phyloP scores from a whole-genome alignment of 192 early-diverging fungal species.

The Physocladia obscura region DNA sequence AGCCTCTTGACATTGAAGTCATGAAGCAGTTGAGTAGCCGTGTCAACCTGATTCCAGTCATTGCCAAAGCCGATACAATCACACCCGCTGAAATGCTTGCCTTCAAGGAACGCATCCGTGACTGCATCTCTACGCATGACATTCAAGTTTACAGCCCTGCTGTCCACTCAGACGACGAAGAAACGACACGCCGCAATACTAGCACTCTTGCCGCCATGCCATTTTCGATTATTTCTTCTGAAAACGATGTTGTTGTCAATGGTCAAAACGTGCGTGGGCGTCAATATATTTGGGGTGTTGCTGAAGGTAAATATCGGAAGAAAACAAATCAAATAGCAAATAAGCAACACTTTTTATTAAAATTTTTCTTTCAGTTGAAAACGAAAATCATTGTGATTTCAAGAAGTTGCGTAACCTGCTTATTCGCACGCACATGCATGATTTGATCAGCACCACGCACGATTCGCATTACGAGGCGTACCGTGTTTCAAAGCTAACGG shows the following conservation, averaged over 20 bases:
- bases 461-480: conserved; percentile 95
- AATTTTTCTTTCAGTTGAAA: conserved; percentile 62
- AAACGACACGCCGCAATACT: conserved; percentile 69
- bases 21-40: conserved; percentile 96
- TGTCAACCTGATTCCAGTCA: conserved; percentile 96
- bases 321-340: too few species aligned
- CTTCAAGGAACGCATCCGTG: conserved; percentile 93
- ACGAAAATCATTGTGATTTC: conserved; percentile 98
- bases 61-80: conserved; percentile 98
- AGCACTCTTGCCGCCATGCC: conserved; percentile 90
- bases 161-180: conserved; percentile 83
- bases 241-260: conserved; percentile 80
- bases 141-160: conserved; percentile 91
- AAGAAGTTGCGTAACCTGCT: conserved; percentile 94
- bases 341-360: conserved; percentile 48
- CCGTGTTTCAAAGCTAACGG: conserved; percentile 82
- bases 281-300: conserved; percentile 97
- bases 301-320: conserved; percentile 68
- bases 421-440: conserved; percentile 96
- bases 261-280: conserved; percentile 92
- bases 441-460: conserved; percentile 90
- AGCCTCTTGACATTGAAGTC: conserved; percentile 92
- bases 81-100: conserved; percentile 84
- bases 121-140: conserved; percentile 87
- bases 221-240: conserved; percentile 92